Percentiles rank a stretch among this genome's conserved stretches.
Conservation (phyloP, 2,329 filamentous ascomycete genomes). For the Colletotrichum simmondsii region DNA sequence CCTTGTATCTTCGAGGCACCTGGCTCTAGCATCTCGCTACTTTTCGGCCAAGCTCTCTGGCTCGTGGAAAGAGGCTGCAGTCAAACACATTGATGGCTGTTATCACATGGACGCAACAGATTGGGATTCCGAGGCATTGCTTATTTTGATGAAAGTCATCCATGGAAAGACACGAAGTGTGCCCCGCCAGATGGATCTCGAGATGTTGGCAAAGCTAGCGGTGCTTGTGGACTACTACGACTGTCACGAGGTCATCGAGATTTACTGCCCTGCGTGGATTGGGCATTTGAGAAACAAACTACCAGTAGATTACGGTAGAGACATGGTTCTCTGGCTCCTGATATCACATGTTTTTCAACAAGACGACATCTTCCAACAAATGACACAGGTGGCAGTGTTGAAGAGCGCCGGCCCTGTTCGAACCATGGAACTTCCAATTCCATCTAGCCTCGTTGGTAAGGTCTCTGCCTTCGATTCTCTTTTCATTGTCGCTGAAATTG, state of each 20-base stretch:
- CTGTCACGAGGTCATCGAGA: conserved; percentile 39
- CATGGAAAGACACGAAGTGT: conserved; percentile 40
- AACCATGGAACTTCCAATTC: not conserved
- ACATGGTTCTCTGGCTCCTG: conserved; percentile 24
- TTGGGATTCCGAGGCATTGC: conserved; percentile 43
- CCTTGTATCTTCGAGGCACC: conserved; percentile 35
- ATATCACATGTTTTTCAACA: conserved; percentile 36
- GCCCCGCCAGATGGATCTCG: conserved; percentile 35
- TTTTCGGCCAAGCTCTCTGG: conserved; percentile 27
- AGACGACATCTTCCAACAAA: not conserved
- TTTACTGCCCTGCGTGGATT: conserved; percentile 35
- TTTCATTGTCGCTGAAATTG: not conserved
- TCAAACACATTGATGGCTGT: not conserved
- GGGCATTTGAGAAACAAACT: not conserved
- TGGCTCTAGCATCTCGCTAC: conserved; percentile 33
- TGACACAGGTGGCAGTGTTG: conserved; percentile 27
- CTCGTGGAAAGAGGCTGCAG: conserved; percentile 29
- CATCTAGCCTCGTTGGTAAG: not conserved
- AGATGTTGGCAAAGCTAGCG: conserved; percentile 41
- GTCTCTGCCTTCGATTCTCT: fast-evolving
- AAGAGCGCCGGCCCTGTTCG: not conserved
- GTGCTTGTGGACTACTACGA: conserved; percentile 45
- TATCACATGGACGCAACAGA: conserved; percentile 23
- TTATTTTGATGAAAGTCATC: conserved; percentile 42
- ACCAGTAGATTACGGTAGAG: conserved; percentile 6